Base-by-base conservation (phyloP, 2,329 filamentous ascomycete genomes). In the Fusarium duplospermum region DNA sequence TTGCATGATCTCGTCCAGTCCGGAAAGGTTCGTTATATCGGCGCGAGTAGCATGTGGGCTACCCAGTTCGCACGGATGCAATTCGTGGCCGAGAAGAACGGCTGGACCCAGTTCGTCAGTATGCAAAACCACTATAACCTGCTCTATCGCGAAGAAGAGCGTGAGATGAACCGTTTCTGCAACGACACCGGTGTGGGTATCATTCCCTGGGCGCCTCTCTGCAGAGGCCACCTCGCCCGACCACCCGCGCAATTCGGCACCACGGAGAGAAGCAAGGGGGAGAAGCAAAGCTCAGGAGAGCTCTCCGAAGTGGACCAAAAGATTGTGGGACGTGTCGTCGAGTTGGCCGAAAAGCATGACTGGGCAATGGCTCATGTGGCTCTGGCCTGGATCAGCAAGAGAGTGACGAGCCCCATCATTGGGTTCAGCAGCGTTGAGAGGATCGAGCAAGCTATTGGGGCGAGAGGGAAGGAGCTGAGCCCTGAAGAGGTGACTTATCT, bases 111-210 rank as follows among this genome's bases (percentile, higher is more conserved):
- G 73, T 90, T 90, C 64, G 80, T 90, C 38, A 85, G 82, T 13
- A 90, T 91, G 89, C 88, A 90, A 72, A 89, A 89, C 66, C 82
- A 86, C 16, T 87, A 90, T 71, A 89, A 87, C 62, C 77, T 89
- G 0, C 71, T 87, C 0, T 90, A 90, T 71, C 84, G 91, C 1
- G 90, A 93, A 73, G 90, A 92, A 62, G 90, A 85, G 74, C 79
- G 83, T 0, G 83, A 85, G 72, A 85, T 85, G 83, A 84, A 76
- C 18, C 78, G 81, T 1, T 86, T 82, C 66, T 86, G 85, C 59
- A 81, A 83, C 6, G 80, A 80, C 31, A 85, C 76, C 0, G 76
- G 76, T 0, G 74, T 77, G 0, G 73, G 70, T 0, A 11, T 77
- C 0, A 76, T 77, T 22, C 76, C 76, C 0, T 78, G 74, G 76